phyloP scores from a whole-genome alignment of 768 basidiomycete species.

The Hericium alpestre region DNA sequence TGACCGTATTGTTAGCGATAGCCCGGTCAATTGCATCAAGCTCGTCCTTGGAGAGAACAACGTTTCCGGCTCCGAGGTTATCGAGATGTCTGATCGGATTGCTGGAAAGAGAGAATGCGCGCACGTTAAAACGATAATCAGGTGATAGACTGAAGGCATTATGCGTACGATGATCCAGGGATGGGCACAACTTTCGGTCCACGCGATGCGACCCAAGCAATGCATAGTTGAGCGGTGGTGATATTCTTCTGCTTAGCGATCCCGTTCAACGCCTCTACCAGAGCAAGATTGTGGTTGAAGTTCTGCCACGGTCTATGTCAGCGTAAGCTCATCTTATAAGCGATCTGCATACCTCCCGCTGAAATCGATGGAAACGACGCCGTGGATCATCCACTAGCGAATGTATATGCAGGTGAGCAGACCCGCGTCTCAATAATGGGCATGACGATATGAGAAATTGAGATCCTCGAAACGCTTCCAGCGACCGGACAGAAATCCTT shows the following conservation, averaged over 20 bases:
- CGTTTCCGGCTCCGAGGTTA: too few species aligned
- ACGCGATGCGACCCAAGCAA: slow-evolving; percentile 29
- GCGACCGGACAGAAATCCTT: slow-evolving; percentile 42
- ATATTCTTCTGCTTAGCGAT: slow-evolving; percentile 33
- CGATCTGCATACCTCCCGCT: slow-evolving; percentile 21
- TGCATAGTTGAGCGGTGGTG: slow-evolving; percentile 27
- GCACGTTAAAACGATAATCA: too few species aligned
- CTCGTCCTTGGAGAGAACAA: too few species aligned
- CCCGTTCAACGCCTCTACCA: slow-evolving; percentile 30
- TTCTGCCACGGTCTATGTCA: slow-evolving; percentile 17
- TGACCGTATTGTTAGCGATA: too few species aligned
- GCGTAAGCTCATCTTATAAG: slow-evolving; percentile 10
- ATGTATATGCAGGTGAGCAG: slow-evolving; percentile 9
- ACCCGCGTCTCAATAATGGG: neutral
- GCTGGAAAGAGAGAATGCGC: too few species aligned
- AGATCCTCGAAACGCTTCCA: slow-evolving; percentile 24
- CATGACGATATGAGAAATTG: too few species aligned
- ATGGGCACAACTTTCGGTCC: slow-evolving; percentile 33
- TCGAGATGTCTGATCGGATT: too few species aligned
- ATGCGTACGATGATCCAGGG: slow-evolving; percentile 32
- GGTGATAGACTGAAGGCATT: too few species aligned
- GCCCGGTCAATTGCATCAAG: too few species aligned
- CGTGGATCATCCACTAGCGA: slow-evolving; percentile 25
- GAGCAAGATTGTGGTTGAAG: slow-evolving; percentile 31
- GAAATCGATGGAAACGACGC: slow-evolving; percentile 25